Percentiles rank a stretch among this genome's conserved stretches.
phyloP scores from a whole-genome alignment of 2,329 filamentous ascomycete species.

The Aureobasidium subglaciale region DNA sequence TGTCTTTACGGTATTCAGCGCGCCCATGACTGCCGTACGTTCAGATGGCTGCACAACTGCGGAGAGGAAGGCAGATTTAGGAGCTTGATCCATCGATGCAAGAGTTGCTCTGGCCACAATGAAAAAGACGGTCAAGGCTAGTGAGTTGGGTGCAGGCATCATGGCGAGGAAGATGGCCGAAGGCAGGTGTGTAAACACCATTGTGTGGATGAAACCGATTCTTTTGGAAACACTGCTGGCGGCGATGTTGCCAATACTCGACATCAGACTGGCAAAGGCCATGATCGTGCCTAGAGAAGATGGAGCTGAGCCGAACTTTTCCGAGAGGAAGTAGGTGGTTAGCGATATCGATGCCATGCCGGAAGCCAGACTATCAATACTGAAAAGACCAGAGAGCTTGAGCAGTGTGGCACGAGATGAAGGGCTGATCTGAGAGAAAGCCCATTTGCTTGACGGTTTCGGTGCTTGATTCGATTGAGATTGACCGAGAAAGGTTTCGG shows the following conservation, averaged over 20 bases:
- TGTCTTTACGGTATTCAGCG: conserved; percentile 64
- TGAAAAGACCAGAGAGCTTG: conserved; percentile 60
- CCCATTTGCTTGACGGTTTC: conserved; percentile 19
- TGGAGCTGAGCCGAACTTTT: conserved; percentile 49
- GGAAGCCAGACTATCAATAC: conserved; percentile 58
- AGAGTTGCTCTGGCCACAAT: conserved; percentile 56
- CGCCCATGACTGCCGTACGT: conserved; percentile 64
- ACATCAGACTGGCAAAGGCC: conserved; percentile 40
- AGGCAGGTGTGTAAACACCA: conserved; percentile 56
- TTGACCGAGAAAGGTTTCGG: conserved; percentile 7
- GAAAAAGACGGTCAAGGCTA: conserved; percentile 51
- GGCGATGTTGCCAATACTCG: conserved; percentile 38
- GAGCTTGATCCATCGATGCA: conserved; percentile 64
- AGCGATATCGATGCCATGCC: conserved; percentile 53
- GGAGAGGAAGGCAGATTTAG: conserved; percentile 62
- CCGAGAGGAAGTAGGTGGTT: conserved; percentile 51
- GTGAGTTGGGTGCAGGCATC: conserved; percentile 50
- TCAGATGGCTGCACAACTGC: conserved; percentile 57
- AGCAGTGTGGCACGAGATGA: conserved; percentile 49
- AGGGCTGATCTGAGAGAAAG: conserved; percentile 50
- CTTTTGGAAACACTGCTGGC: conserved; percentile 60
- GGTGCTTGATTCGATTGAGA: background rate
- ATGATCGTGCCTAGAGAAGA: conserved; percentile 48
- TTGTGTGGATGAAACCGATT: conserved; percentile 54
- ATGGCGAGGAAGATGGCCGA: conserved; percentile 56